Evolutionary conservation across 1,284 basidiomycete genomes (phyloP).

Genomic region (Ustilago nuda): DNA sequence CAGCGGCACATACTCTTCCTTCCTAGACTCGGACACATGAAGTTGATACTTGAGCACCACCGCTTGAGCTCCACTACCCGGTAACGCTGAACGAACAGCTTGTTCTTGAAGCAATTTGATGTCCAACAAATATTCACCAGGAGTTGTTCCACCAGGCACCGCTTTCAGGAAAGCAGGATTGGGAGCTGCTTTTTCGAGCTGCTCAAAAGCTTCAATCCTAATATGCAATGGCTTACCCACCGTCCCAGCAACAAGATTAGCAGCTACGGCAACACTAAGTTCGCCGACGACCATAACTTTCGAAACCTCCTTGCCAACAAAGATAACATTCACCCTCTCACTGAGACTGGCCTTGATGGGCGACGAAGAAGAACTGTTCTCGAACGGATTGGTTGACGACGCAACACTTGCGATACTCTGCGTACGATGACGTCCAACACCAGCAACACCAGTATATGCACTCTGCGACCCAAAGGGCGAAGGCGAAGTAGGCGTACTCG

Average conservation of each 20-base stretch:
- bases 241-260: neutral
- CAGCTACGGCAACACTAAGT: constrained; percentile 64
- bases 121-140: constrained; percentile 72
- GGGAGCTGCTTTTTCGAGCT: constrained; percentile 72
- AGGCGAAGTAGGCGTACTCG: constrained; percentile 31
- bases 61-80: constrained; percentile 53
- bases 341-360: constrained; percentile 68
- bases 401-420: constrained; percentile 56
- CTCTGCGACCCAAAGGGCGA: constrained; percentile 41
- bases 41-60: constrained; percentile 73
- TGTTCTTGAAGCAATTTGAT: constrained; percentile 67
- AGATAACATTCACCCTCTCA: constrained; percentile 73
- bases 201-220: constrained; percentile 71
- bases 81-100: constrained; percentile 22
- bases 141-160: constrained; percentile 61
- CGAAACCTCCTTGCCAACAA: constrained; percentile 69
- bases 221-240: constrained; percentile 66
- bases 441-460: constrained; percentile 43
- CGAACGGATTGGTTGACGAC: constrained; percentile 51
- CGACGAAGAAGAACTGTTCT: constrained; percentile 34
- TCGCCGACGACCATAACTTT: constrained; percentile 73
- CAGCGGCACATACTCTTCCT: constrained; percentile 70
- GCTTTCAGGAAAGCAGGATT: constrained; percentile 72
- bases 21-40: constrained; percentile 69
- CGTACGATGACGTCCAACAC: constrained; percentile 48